A percentile compares a stretch with the other conserved stretches of the same genome.
These are phyloP conservation scores for Xylariaceae sp. DNA, from an alignment of 2,329 filamentous ascomycete species.

Conservation along the genomic window DNA sequence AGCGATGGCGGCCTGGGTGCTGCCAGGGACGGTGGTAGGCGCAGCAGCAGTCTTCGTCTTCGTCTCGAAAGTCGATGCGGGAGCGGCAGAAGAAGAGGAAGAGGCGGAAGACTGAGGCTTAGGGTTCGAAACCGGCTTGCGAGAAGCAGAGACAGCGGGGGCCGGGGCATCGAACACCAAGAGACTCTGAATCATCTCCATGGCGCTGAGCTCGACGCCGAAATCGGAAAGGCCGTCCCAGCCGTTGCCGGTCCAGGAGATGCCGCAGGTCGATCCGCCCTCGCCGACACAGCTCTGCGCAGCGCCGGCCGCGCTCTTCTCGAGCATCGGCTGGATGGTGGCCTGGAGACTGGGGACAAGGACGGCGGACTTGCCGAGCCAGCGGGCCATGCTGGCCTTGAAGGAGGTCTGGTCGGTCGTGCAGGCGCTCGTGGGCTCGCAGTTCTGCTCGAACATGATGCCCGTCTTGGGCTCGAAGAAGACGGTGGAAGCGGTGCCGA, in stretches of 20 bases:
- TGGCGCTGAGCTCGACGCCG: conserved; percentile 51
- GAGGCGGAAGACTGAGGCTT: no score
- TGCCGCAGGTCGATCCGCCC: conserved; percentile 40
- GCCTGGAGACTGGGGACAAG: conserved; percentile 25
- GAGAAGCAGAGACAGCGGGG: neutral
- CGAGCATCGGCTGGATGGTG: conserved; percentile 25
- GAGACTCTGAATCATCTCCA: conserved; percentile 42
- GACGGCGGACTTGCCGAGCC: conserved; percentile 38
- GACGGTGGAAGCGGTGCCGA: conserved; percentile 32
- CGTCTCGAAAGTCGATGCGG: no score
- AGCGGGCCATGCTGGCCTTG: conserved; percentile 43
- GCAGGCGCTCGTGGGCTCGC: conserved; percentile 40
- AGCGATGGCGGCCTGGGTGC: no score
- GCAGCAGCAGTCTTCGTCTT: no score
- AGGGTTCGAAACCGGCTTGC: no score
- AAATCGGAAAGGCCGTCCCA: conserved; percentile 48
- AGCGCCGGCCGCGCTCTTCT: conserved; percentile 37
- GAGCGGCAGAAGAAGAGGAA: no score
- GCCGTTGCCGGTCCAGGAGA: conserved; percentile 43
- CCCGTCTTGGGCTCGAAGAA: conserved; percentile 41
- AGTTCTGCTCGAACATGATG: conserved; percentile 52
- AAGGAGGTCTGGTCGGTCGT: conserved; percentile 35
- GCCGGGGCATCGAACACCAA: conserved; percentile 15
- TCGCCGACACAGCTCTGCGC: conserved; percentile 25
- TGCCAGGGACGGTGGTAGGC: no score